Evolutionary conservation across 768 basidiomycete species (phyloP).

Genomic region (Aureoboletus auriporus): DNA sequence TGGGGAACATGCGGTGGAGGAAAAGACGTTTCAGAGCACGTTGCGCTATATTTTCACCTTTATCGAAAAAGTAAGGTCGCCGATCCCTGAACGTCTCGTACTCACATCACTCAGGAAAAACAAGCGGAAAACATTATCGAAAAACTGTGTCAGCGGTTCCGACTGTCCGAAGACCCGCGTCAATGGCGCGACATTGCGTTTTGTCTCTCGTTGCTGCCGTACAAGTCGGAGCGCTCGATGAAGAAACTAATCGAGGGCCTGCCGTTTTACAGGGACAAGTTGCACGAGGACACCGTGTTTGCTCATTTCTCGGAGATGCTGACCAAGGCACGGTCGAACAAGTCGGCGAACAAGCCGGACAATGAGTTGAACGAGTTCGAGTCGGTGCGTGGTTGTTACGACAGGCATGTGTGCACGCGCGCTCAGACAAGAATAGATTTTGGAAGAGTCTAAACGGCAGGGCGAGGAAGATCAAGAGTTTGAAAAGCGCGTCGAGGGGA

Average conservation of each 20-base stretch:
- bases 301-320: conserved; percentile 85
- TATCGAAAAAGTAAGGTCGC: conserved; percentile 79
- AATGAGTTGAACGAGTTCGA: conserved; percentile 95
- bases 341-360: conserved; percentile 89
- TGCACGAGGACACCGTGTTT: conserved; percentile 84
- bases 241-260: conserved; percentile 95
- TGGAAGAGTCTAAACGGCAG: conserved; percentile 77
- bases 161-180: conserved; percentile 78
- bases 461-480: conserved; percentile 91
- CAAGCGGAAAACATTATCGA: conserved; percentile 98
- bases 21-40: conserved; percentile 87
- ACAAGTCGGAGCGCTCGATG: conserved; percentile 94
- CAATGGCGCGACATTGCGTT: conserved; percentile 99
- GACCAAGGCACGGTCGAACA: conserved; percentile 87
- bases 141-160: conserved; percentile 95
- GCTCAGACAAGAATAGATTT: conserved; percentile 47
- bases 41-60: conserved; percentile 95
- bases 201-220: conserved; percentile 90
- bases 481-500: conserved; percentile 80
- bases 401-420: too few relatives aligned
- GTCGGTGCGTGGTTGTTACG: conserved; percentile 41
- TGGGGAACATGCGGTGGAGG: conserved; percentile 88
- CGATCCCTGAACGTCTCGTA: too few relatives aligned
- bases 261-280: conserved; percentile 92
- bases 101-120: conserved; percentile 63